Evolutionary conservation across 2,329 filamentous ascomycete species (phyloP), one percentile per base, ranked within the genome.

Genomic region (Colletotrichum chlorophyti): DNA sequence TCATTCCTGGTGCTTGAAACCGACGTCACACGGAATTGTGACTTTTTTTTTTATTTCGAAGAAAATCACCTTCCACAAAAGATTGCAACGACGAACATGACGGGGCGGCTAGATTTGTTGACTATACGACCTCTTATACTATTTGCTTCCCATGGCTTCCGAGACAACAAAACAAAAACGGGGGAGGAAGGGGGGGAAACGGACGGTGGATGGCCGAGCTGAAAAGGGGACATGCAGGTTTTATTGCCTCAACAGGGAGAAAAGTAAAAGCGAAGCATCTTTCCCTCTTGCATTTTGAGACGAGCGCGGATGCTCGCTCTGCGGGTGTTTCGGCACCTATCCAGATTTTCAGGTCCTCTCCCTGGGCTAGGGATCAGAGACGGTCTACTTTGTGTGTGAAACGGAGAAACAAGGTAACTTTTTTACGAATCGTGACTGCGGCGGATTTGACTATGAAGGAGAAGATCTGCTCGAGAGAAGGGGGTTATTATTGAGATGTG

Each of bases 31-130:
- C 15, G 15, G 19, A 8, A 24, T 47, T 3, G 12, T 32, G n/a
- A 19, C 7, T 14, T 47, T 17, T 17, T 31, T 2, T 17, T n/a
- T 7, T 12, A 19, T 23, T 41, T 15, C 19, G 11, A 12, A 42
- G 14, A 26, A 5, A 19, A 32, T 17, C n/a, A 24, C n/a, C 19
- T 23, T 10, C 21, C 29, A 50, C 38, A 55, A 50, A 58, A 60
- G 53, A 60, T 60, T 58, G 58, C 53, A 51, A 41, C 27, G 48
- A 47, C 35, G 34, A 60, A n/a, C 41, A 57, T 32, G 42, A 37
- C 11, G 46, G 40, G 57, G 46, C 21, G 53, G 58, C 40, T 60
- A 60, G 58, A 60, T 34, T 60, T 34, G 45, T 46, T 32, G 26
- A n/a, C n/a, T n/a, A 49, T 26, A 14, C 21, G 35, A 38, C 15